Base-by-base conservation (phyloP, 768 basidiomycete genomes). In the Tephrocybe sp. region DNA sequence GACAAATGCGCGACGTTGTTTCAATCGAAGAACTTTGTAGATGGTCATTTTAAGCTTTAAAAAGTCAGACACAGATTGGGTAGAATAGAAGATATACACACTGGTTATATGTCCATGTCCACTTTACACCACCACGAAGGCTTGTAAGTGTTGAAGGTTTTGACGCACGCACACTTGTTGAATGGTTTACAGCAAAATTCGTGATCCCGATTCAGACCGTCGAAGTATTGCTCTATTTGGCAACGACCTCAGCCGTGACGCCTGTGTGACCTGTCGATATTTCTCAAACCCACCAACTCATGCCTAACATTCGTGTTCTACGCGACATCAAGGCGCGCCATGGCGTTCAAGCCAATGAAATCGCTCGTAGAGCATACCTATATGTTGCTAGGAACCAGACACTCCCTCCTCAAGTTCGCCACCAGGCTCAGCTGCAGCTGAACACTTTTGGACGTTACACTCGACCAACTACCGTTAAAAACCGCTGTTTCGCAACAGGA, bases 361-460 rank as follows among this genome's bases (percentile, higher is more conserved):
- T 95, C 40, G 74, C 84, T 23, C 84, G 94, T 16, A 78, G 91
- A 38, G 94, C 95, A 0, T 94, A 95, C 67, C 83, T 97, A 42
- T 93, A 84, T 68, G 88, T 97, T 57, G 93, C 94, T 19, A 82
- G 95, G 52, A 97, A 98, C 70, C 84, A 90, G 64, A 81, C 86
- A 1, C 71, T 97, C n/a, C 85, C 93, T 13, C 76, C 91, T 2
- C 85, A 90, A 63, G 80, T 97, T 40, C 88, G 95, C 48, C 90
- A 94, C 65, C 90, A 94, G 57, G 95, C 95, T 13, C 94, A 97
- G 66, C 71, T 98, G 53, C 93, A 97, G 62, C 75, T 97, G 42
- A 95, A 95, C 68, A 83, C 85, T 4, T 91, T 97, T 59, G 84
- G 80, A 42, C 78, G 81, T 21, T 86, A 91, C 64, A 86, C 90